Evolutionary conservation across 179 eudicot species (phyloP).

Genomic region (Drosera spatulata): DNA sequence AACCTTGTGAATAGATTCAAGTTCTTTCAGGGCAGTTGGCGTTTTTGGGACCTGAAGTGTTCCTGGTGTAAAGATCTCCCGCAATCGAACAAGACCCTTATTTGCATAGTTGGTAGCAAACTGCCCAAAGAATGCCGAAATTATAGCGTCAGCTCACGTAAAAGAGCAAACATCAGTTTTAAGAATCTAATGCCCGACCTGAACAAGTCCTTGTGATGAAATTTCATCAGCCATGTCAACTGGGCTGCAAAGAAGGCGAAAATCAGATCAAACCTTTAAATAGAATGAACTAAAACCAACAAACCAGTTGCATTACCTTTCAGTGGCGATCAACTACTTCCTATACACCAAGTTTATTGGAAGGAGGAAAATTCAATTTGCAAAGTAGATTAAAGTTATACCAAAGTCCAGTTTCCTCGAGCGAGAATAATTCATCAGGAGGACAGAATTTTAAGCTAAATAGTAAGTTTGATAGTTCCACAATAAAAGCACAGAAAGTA

Average conservation of each 20-base stretch:
- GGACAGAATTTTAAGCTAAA: too few species aligned
- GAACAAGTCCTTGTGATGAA: conserved; percentile 82
- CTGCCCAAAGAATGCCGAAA: conserved; percentile 22
- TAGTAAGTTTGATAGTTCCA: too few species aligned
- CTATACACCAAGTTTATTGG: too few species aligned
- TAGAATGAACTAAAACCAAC: not conserved
- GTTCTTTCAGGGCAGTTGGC: conserved; percentile 63
- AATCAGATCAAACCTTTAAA: not conserved
- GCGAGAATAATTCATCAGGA: too few species aligned
- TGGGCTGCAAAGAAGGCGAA: conserved; percentile 47
- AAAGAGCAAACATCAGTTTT: not conserved
- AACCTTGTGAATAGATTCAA: conserved; percentile 96
- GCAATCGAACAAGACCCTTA: conserved; percentile 59
- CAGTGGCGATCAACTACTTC: not conserved
- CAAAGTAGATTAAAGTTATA: too few species aligned
- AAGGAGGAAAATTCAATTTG: too few species aligned
- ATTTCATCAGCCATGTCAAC: conserved; percentile 88
- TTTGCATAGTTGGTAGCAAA: conserved; percentile 77
- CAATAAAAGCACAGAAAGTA: conserved; percentile 6
- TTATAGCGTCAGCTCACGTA: conserved; percentile 3
- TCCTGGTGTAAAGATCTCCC: conserved; percentile 90
- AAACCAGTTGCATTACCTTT: not conserved
- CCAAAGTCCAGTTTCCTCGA: too few species aligned
- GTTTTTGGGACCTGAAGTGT: conserved; percentile 73
- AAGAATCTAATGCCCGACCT: conserved; percentile 31